Conservation (phyloP, 148 eudicot species). For the Rhododendron ferrugineum region DNA sequence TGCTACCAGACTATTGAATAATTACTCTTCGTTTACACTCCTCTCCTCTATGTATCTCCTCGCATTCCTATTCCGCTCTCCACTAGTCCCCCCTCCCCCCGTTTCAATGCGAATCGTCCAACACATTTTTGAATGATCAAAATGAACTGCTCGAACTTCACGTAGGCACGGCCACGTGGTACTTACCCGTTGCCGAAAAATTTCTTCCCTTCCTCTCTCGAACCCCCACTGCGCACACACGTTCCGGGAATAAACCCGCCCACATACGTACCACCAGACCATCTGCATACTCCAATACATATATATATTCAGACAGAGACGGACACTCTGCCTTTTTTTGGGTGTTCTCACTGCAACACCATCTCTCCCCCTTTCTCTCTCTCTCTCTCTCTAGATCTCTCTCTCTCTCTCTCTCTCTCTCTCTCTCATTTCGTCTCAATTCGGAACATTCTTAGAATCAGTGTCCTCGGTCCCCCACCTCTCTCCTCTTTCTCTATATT, state of each 20-base stretch:
- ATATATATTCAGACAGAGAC: background rate
- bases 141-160: too few species aligned
- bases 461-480: background rate
- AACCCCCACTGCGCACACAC: background rate
- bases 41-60: too few species aligned
- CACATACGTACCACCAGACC: background rate
- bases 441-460: background rate
- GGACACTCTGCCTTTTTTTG: background rate
- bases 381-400: background rate
- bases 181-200: too few species aligned
- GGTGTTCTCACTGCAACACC: background rate
- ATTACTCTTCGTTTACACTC: too few species aligned
- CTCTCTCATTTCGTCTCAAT: background rate
- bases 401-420: background rate
- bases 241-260: background rate
- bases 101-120: accelerated
- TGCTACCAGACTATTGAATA: too few species aligned
- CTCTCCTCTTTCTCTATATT: background rate
- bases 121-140: too few species aligned
- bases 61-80: background rate
- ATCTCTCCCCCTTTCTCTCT: background rate
- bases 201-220: background rate
- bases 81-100: too few species aligned
- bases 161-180: too few species aligned
- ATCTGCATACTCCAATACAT: background rate